Percentiles rank a stretch among this genome's conserved stretches.
Evolutionary conservation across 352 stramenopile species (phyloP).

Genomic region (Globisporangium barbulae): DNA sequence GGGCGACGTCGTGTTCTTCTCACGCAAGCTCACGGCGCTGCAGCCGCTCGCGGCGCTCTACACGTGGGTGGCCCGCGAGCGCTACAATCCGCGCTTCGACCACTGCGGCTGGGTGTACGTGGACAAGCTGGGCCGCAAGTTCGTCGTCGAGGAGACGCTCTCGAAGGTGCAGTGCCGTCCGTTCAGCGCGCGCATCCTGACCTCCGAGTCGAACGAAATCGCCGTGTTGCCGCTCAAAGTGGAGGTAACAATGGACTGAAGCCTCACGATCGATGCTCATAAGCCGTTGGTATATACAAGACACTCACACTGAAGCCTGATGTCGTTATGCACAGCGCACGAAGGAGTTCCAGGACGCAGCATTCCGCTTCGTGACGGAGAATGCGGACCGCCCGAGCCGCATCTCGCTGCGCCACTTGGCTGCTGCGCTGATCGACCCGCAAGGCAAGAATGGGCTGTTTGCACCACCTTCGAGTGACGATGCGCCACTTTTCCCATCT

Average conservation of each 20-base stretch:
- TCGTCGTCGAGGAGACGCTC: conserved; percentile 83
- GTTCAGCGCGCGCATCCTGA: conserved; percentile 72
- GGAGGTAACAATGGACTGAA: conserved; percentile 19
- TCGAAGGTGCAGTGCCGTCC: conserved; percentile 71
- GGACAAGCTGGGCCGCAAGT: conserved; percentile 77
- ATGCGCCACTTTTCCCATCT: conserved; percentile 35
- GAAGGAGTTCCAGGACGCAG: conserved; percentile 60
- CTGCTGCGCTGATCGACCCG: conserved; percentile 44
- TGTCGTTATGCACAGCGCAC: conserved; percentile 29
- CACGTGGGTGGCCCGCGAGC: conserved; percentile 51
- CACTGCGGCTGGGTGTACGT: conserved; percentile 82
- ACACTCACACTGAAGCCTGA: not conserved
- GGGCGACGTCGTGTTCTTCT: conserved; percentile 78
- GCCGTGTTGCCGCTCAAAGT: conserved; percentile 69
- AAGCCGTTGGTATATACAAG: not conserved
- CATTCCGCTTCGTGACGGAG: conserved; percentile 50
- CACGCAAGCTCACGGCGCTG: conserved; percentile 65
- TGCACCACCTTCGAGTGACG: not conserved
- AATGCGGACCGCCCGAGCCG: conserved; percentile 54
- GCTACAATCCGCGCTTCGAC: conserved; percentile 69
- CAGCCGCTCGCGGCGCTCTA: conserved; percentile 70
- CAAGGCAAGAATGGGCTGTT: conserved; percentile 13
- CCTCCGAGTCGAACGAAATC: conserved; percentile 73
- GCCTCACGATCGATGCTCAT: too few relatives aligned
- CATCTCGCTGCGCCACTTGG: conserved; percentile 57